phyloP scores from a whole-genome alignment of 2,329 filamentous ascomycete genomes.

The Laburnicola sp. region DNA sequence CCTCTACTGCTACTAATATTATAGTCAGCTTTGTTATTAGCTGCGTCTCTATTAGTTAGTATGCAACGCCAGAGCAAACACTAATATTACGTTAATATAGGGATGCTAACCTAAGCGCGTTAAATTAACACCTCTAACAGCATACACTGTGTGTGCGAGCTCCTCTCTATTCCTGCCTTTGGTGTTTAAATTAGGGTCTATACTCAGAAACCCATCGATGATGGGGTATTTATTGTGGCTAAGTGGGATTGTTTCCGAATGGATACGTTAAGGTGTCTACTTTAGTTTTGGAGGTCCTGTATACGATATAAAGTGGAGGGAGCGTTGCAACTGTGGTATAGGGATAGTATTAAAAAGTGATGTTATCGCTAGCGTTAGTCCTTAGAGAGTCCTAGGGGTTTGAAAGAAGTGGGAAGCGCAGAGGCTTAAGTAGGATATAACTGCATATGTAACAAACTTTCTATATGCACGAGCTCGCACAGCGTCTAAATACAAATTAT shows the following conservation, averaged over 20 bases:
- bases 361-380: conserved; percentile 11
- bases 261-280: conserved; percentile 10
- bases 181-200: conserved; percentile 10
- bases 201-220: conserved; percentile 1
- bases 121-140: conserved; percentile 14
- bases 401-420: conserved; percentile 9
- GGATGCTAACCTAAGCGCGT: conserved; percentile 15
- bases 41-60: conserved; percentile 14
- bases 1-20: conserved; percentile 10
- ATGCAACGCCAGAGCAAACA: conserved; percentile 7
- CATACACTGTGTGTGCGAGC: conserved; percentile 7
- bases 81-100: conserved; percentile 9
- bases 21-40: conserved; percentile 7
- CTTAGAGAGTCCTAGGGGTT: conserved; percentile 7
- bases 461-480: too few relatives aligned
- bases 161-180: conserved; percentile 7
- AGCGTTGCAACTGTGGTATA: background rate
- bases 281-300: conserved; percentile 12
- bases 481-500: too few relatives aligned
- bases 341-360: conserved; percentile 10
- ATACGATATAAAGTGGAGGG: conserved; percentile 15
- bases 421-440: conserved; percentile 18
- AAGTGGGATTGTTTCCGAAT: background rate
- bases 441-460: conserved; percentile 7
- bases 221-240: background rate